A percentile compares a stretch with the other conserved stretches of the same genome.
phyloP scores from a whole-genome alignment of 176 grass and related monocot species.

The Musa acuminata region DNA sequence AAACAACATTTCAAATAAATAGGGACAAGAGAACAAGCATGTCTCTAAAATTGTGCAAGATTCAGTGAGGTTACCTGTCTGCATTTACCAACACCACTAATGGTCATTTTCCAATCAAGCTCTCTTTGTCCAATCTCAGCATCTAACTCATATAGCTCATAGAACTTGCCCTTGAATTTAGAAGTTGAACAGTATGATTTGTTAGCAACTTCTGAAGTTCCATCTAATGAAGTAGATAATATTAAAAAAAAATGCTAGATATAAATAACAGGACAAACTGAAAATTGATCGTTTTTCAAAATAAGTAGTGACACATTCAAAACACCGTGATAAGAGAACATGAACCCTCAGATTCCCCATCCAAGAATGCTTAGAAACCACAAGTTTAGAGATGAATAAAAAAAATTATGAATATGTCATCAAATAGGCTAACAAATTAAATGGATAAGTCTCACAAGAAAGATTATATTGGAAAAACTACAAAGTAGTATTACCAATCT shows the following conservation, averaged over 20 bases:
- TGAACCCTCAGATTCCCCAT: background rate
- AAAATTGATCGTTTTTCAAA: background rate
- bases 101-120: slow-evolving; percentile 98
- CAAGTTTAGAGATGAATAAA: background rate
- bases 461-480: too few species aligned
- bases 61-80: slow-evolving; percentile 44
- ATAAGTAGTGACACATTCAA: background rate
- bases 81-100: slow-evolving; percentile 88
- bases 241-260: background rate
- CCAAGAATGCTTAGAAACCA: background rate
- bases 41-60: background rate
- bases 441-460: too few species aligned
- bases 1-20: slow-evolving; percentile 20
- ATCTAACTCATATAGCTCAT: slow-evolving; percentile 94
- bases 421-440: too few species aligned
- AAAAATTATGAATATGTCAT: too few species aligned
- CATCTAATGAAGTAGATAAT: background rate
- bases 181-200: background rate
- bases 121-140: slow-evolving; percentile 88
- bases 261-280: background rate
- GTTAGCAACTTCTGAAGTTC: background rate
- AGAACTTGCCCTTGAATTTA: slow-evolving; percentile 76
- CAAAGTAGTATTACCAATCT: too few species aligned
- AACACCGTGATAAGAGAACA: background rate
- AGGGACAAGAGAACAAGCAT: slow-evolving; percentile 10